These are phyloP conservation scores for Musa troglodytarum DNA, from an alignment of 176 grass and related monocot genomes.

Conservation along the genomic window DNA sequence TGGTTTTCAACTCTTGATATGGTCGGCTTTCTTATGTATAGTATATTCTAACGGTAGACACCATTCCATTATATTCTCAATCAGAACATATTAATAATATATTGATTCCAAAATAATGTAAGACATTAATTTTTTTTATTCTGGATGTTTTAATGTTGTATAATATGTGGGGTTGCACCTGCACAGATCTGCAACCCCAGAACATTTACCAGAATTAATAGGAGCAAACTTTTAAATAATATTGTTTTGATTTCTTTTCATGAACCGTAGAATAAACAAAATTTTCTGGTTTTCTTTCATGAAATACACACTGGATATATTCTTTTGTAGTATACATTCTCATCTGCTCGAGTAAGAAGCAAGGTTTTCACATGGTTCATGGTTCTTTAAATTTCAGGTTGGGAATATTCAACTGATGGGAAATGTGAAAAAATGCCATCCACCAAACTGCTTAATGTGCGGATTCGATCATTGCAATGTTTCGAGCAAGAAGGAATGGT, in stretches of 20 bases:
- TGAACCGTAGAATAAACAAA: neutral
- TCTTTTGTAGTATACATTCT: neutral
- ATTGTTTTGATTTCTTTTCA: neutral
- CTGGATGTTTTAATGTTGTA: neutral
- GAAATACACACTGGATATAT: neutral
- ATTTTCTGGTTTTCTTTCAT: neutral
- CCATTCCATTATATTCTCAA: too few relatives aligned
- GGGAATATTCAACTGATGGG: slow-evolving; percentile 95
- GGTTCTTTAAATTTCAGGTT: slow-evolving; percentile 48
- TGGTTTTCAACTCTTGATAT: too few relatives aligned
- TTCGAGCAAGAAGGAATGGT: slow-evolving; percentile 97
- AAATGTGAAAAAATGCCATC: slow-evolving; percentile 99
- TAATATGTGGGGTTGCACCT: neutral
- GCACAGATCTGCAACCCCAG: neutral
- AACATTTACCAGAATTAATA: neutral
- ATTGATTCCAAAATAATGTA: neutral
- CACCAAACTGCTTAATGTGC: slow-evolving; percentile 64
- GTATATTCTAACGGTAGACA: too few relatives aligned
- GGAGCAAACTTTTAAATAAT: neutral
- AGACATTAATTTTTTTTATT: neutral
- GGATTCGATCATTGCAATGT: slow-evolving; percentile 67
- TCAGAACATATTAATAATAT: too few relatives aligned
- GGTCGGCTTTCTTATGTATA: too few relatives aligned
- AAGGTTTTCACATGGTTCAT: slow-evolving; percentile 4
- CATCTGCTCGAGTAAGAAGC: neutral